Conservation (phyloP, 2,329 filamentous ascomycete genomes). For the Beauveria asiatica region DNA sequence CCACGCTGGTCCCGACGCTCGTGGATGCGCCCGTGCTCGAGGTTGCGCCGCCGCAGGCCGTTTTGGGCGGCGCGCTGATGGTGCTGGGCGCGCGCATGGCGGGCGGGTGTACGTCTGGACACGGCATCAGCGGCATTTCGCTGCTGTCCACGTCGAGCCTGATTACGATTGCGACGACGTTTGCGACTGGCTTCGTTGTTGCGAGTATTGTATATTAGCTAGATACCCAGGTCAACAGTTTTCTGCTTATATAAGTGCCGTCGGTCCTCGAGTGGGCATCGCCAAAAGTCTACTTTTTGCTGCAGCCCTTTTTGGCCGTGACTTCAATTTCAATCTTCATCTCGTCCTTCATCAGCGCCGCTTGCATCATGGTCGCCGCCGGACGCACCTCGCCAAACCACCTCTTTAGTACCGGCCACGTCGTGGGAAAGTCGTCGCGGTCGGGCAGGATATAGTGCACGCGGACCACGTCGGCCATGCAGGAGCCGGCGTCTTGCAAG, state of each 20-base stretch:
- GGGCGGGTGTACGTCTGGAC: constrained; percentile 60
- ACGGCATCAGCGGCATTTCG: constrained; percentile 61
- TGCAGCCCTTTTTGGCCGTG: constrained; percentile 26
- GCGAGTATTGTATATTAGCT: constrained; percentile 15
- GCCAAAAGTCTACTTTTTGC: neutral
- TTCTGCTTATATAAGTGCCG: too few species aligned
- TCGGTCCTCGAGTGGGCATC: neutral
- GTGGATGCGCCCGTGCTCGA: constrained; percentile 19
- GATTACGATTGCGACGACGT: constrained; percentile 50
- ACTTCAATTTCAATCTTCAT: constrained; percentile 38
- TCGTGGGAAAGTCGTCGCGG: constrained; percentile 36
- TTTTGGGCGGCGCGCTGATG: constrained; percentile 48
- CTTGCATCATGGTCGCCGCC: constrained; percentile 46
- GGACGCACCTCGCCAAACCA: constrained; percentile 43
- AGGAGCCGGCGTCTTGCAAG: constrained; percentile 34
- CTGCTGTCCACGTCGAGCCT: constrained; percentile 53
- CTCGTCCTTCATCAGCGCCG: constrained; percentile 41
- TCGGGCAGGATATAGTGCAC: constrained; percentile 45
- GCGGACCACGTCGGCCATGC: constrained; percentile 39
- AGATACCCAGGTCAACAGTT: neutral
- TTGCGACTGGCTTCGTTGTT: constrained; percentile 37
- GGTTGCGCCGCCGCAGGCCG: constrained; percentile 31
- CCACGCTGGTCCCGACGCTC: constrained; percentile 24
- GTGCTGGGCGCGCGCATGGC: constrained; percentile 52
- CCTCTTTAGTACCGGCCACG: constrained; percentile 40